Evolutionary conservation across 1,139 yeast species (phyloP).

Genomic region (Kluyveromyces sp.): DNA sequence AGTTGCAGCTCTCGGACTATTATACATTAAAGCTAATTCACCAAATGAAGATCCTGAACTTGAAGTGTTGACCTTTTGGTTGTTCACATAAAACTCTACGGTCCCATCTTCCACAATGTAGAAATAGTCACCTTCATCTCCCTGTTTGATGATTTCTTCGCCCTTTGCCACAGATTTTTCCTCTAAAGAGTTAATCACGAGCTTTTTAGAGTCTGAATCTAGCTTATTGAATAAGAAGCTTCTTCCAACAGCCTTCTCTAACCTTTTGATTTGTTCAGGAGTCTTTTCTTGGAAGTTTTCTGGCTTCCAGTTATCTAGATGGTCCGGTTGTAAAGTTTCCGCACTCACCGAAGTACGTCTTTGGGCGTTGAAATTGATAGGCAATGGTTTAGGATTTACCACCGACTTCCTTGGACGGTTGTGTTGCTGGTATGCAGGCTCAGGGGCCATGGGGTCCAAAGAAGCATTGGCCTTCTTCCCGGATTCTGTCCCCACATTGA

Average conservation of each 20-base stretch:
- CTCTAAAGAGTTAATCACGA: conserved; percentile 75
- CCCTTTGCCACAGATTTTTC: conserved; percentile 58
- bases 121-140: conserved; percentile 94
- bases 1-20: conserved; percentile 96
- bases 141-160: conserved; percentile 74
- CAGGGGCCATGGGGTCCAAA: conserved; percentile 18
- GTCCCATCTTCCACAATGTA: conserved; percentile 81
- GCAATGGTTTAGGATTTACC: conserved; percentile 30
- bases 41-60: conserved; percentile 91
- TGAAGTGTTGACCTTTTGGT: conserved; percentile 61
- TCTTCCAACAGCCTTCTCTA: conserved; percentile 62
- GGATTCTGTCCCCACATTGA: conserved; percentile 34
- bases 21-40: conserved; percentile 94
- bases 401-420: conserved; percentile 11
- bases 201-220: conserved; percentile 60
- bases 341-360: conserved; percentile 87
- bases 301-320: conserved; percentile 64
- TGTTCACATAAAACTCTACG: conserved; percentile 75
- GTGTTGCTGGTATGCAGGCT: conserved; percentile 4
- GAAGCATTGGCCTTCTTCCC: conserved; percentile 20
- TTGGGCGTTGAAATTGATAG: conserved; percentile 62
- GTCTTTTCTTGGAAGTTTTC: conserved; percentile 56
- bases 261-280: conserved; percentile 56
- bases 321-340: conserved; percentile 43
- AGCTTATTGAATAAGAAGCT: conserved; percentile 81